Percentiles rank a stretch among this genome's conserved stretches.
These are phyloP conservation scores for Acanthochlamys bracteata DNA, from an alignment of 106 monocot genomes.

Conservation along the genomic window DNA sequence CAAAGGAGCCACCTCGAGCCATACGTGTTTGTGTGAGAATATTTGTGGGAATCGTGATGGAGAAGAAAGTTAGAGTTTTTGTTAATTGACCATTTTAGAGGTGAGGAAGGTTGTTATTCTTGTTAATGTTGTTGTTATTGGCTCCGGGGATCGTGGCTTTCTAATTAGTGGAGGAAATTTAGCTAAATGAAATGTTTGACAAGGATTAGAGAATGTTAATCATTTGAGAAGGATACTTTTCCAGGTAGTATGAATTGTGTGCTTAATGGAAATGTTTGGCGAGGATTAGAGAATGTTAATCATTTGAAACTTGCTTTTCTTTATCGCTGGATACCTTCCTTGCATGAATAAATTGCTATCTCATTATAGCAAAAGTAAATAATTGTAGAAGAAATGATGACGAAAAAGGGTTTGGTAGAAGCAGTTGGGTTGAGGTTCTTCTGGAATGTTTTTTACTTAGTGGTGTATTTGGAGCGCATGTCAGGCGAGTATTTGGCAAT, in stretches of 20 bases:
- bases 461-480: too few relatives aligned
- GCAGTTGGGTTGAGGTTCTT: background rate
- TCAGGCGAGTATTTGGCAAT: too few relatives aligned
- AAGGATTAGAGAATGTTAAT: background rate
- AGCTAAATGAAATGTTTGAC: background rate
- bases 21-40: background rate
- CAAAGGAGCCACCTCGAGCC: background rate
- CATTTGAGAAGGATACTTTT: background rate
- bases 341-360: background rate
- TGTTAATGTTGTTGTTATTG: background rate
- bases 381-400: background rate
- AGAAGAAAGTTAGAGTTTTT: background rate
- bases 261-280: background rate
- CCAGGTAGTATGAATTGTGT: background rate
- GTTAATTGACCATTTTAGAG: background rate
- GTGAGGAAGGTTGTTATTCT: background rate
- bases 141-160: constrained; percentile 3
- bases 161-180: background rate
- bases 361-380: background rate
- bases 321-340: background rate
- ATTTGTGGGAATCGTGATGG: constrained; percentile 3
- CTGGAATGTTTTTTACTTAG: background rate
- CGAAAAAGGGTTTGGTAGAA: background rate
- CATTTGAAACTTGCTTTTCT: background rate
- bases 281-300: background rate